Evolutionary conservation across 2,329 filamentous ascomycete genomes (phyloP).

Genomic region (Fonsecaea nubica): DNA sequence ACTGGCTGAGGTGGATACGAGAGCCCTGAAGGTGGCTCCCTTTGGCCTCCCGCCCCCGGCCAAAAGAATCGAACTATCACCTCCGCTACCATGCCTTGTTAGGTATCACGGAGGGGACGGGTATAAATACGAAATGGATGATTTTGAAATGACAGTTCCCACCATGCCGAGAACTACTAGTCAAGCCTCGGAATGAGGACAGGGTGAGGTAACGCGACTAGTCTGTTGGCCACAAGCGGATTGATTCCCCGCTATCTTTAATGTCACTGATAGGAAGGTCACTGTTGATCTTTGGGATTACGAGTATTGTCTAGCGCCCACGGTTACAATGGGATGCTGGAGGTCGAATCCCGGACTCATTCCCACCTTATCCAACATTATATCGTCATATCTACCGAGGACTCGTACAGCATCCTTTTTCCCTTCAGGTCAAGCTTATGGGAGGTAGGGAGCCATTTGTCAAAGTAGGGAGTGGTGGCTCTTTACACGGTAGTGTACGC

Average conservation of each 20-base stretch:
- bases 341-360: not conserved
- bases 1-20: constrained; percentile 6
- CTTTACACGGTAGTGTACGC: not conserved
- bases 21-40: not conserved
- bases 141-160: constrained; percentile 16
- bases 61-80: not conserved
- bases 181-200: not conserved
- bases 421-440: not conserved
- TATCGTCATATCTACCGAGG: not conserved
- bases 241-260: not conserved
- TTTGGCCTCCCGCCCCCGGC: constrained; percentile 1
- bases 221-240: constrained; percentile 5
- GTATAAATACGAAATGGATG: too few species aligned
- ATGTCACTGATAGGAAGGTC: constrained; percentile 1
- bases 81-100: too few species aligned
- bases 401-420: not conserved
- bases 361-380: not conserved
- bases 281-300: not conserved
- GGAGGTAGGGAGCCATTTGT: not conserved
- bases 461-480: not conserved
- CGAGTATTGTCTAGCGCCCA: not conserved
- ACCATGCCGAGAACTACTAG: not conserved
- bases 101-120: too few species aligned
- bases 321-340: not conserved
- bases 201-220: not conserved